Base-by-base conservation (phyloP, 2,329 filamentous ascomycete species). In the Claviceps arundinis region DNA sequence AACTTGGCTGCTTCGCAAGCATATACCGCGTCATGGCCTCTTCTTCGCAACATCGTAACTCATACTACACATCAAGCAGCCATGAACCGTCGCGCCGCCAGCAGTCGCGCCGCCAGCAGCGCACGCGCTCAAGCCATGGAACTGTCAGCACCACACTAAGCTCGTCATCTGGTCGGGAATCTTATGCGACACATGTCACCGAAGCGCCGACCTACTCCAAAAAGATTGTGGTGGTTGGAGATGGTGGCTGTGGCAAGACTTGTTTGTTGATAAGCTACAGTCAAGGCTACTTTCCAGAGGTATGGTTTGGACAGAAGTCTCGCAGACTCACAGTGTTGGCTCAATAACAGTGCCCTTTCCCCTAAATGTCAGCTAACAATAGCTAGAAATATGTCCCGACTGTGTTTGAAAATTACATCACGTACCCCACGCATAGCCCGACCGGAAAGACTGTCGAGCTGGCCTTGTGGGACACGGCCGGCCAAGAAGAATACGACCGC, bases 401-500 rank as follows among this genome's bases (percentile, higher is more conserved):
- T 2, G 93, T 98, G 50, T 98, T 98, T 68, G 93, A 98, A 67
- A 98, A 98, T 75, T 98, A 98, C 80, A 97, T 98, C 72, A 96
- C 93, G 51, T 91, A 95, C 69, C 94, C 91, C 53, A 86, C 84
- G 55, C 93, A 98, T 71, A 81, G 83, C 58, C 81, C 83, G 45
- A 87, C 85, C 13, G 90, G 91, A 64, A 97, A 96, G 77, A 90
- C 85, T 53, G 89, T 98, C 59, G 93, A 98, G 73, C 81, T 98
- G 56, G 93, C 93, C 42, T 79, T 98, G 50, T 98, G 93, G 93
- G 93, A 98, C 71, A 98, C 93, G 30, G 93, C 93, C 61, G 93
- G 93, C 41, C 93, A 98, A 71, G 93, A 98, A 70, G 93, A 97
- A 72, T 98, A 98, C 68, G 93, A 98, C 75, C 84, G 93, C 62